Evolutionary conservation across 139 green algal species (phyloP).

Genomic region (Choricystis sp.): DNA sequence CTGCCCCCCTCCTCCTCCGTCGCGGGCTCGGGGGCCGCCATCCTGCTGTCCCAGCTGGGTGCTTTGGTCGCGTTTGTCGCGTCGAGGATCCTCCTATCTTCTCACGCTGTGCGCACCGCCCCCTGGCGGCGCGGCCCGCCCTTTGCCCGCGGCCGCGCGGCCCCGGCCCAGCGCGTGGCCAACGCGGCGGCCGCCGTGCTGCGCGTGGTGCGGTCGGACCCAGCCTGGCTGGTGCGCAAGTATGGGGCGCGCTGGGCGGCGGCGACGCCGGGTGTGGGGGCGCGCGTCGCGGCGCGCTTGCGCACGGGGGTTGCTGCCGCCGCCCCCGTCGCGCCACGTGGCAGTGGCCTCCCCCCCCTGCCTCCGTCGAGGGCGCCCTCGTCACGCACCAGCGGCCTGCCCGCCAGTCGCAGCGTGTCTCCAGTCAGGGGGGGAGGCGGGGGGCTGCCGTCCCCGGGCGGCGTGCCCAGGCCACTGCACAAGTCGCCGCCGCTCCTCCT

Average conservation of each 20-base stretch:
- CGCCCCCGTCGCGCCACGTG: too few species aligned
- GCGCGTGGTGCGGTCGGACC: background rate
- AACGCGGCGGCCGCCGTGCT: background rate
- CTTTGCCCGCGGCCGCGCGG: too few species aligned
- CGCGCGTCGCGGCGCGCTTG: too few species aligned
- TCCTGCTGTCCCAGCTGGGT: background rate
- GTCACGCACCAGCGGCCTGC: too few species aligned
- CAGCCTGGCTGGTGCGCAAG: background rate
- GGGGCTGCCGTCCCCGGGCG: too few species aligned
- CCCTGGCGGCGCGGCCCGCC: background rate
- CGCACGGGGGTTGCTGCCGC: too few species aligned
- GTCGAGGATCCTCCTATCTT: background rate
- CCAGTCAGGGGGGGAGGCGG: too few species aligned
- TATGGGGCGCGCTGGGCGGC: background rate
- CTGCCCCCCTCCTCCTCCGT: background rate
- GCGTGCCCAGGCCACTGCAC: too few species aligned
- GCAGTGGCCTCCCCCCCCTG: too few species aligned
- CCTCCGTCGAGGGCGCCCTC: too few species aligned
- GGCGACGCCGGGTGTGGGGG: background rate
- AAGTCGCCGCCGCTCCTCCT: too few species aligned
- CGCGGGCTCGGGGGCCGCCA: background rate
- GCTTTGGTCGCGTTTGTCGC: background rate
- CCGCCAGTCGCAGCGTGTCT: too few species aligned
- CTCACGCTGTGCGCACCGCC: background rate
- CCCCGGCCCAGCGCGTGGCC: background rate